Conservation (phyloP, 805 yeast genomes). For the Torulaspora microellipsoides region DNA sequence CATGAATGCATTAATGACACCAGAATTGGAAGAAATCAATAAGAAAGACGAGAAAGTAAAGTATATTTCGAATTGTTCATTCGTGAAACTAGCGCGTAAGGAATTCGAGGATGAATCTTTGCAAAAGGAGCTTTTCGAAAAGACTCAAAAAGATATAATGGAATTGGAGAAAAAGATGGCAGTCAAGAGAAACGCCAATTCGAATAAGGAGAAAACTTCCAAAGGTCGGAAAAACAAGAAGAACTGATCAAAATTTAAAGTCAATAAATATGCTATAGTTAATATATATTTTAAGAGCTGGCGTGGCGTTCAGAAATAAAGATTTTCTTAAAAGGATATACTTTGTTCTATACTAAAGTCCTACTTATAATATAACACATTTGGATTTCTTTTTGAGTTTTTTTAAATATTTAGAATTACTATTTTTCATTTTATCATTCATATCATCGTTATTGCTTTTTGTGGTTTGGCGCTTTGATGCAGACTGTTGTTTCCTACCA, state of each 20-base stretch:
- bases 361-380: constrained; percentile 22
- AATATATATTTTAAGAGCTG: background rate
- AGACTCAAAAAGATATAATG: constrained; percentile 54
- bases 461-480: constrained; percentile 3
- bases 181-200: constrained; percentile 46
- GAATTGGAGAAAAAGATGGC: constrained; percentile 69
- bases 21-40: constrained; percentile 54
- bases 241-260: background rate
- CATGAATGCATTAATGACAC: constrained; percentile 64
- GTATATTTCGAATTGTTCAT: constrained; percentile 67
- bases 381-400: constrained; percentile 22
- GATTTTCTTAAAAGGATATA: background rate
- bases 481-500: background rate
- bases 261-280: constrained; percentile 1
- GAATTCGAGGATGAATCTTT: constrained; percentile 62
- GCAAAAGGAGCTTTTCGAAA: constrained; percentile 55
- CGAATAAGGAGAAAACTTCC: background rate
- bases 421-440: background rate
- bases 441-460: background rate
- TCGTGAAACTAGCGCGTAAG: constrained; percentile 48
- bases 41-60: constrained; percentile 51
- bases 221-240: constrained; percentile 1
- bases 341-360: background rate
- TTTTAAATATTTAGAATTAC: constrained; percentile 8
- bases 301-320: background rate